Conservation (phyloP, 2,329 filamentous ascomycete genomes). For the Monosporascus sp. region DNA sequence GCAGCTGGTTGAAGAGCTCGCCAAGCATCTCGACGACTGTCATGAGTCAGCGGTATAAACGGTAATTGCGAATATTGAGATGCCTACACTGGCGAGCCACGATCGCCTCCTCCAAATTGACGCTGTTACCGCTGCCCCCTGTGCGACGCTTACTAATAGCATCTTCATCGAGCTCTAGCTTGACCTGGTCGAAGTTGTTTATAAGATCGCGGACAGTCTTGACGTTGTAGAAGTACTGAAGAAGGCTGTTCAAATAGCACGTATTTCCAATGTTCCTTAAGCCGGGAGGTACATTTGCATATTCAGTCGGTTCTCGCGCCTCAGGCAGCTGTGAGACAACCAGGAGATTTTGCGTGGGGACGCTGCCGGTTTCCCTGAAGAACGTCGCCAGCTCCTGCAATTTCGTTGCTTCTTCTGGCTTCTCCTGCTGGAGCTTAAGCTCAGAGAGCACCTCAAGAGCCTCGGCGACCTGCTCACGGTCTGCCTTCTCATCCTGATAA, state of each 20-base stretch:
- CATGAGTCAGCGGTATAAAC: conserved; percentile 8
- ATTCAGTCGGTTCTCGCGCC: conserved; percentile 14
- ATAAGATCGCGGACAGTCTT: conserved; percentile 76
- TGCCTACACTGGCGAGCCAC: conserved; percentile 69
- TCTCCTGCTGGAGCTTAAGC: conserved; percentile 15
- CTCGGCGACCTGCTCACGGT: conserved; percentile 18
- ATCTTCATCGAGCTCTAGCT: conserved; percentile 61
- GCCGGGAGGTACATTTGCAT: conserved; percentile 68
- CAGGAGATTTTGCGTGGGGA: not conserved
- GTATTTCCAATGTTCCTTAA: conserved; percentile 94
- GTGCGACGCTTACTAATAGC: conserved; percentile 64
- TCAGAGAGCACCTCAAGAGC: conserved; percentile 24
- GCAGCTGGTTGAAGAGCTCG: conserved; percentile 65
- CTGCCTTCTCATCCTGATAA: conserved; percentile 14
- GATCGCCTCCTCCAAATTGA: conserved; percentile 53
- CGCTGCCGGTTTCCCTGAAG: conserved; percentile 11
- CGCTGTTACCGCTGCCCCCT: conserved; percentile 56
- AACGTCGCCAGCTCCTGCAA: conserved; percentile 20
- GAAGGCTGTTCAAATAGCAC: conserved; percentile 92
- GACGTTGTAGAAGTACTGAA: conserved; percentile 93
- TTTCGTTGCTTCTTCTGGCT: conserved; percentile 15
- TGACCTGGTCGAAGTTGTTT: conserved; percentile 65
- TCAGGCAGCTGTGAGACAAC: conserved; percentile 8
- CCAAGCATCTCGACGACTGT: conserved; percentile 71
- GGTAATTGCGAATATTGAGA: not conserved